Evolutionary conservation across 257 asterid genomes (phyloP), one percentile per base, ranked within the genome.

Genomic region (Gentiana dahurica): DNA sequence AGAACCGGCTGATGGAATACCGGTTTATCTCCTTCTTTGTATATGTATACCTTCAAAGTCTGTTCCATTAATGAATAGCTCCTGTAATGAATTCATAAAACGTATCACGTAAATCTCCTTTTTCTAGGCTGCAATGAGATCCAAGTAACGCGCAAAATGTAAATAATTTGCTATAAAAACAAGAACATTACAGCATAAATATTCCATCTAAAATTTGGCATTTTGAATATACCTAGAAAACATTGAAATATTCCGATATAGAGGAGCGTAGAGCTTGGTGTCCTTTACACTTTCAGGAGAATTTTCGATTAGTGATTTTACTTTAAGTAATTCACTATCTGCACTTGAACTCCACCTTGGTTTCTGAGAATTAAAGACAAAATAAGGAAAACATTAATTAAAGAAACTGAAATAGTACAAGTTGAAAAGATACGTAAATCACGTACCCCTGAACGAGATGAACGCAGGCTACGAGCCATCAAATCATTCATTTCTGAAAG

Each of bases 211-310:
- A 5, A 41, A 10, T 39, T 24, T 0, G 1, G 46, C 9, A 41
- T 1, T 10, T 2, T 7, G 6, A 41, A 34, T 39, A 67, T 72
- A 84, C 97, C 97, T 84, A 77, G 66, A 70, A 66, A 90, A 90
- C 63, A 71, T 77, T 37, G 96, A 86, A 57, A 85, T 65, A 61
- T 87, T 91, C 48, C 95, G 77, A 60, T 71, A 91, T 73, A 91
- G 69, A 64, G 67, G 75, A 53, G 86, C 80, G 74, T 76, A 77
- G 60, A 83, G 65, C 63, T 70, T 71, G 64, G 81, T 73, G 36
- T 85, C 85, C 49, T 74, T 64, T 57, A 64, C 59, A 47, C 69
- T 49, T 37, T 58, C 37, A 34, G 88, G 74, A n/a, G 88, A 81
- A 45, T 73, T 76, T 72, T 72, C 78, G 36, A 92, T 85, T 55